phyloP scores from a whole-genome alignment of 2,329 filamentous ascomycete species.

The Cercospora zeae-maydis region DNA sequence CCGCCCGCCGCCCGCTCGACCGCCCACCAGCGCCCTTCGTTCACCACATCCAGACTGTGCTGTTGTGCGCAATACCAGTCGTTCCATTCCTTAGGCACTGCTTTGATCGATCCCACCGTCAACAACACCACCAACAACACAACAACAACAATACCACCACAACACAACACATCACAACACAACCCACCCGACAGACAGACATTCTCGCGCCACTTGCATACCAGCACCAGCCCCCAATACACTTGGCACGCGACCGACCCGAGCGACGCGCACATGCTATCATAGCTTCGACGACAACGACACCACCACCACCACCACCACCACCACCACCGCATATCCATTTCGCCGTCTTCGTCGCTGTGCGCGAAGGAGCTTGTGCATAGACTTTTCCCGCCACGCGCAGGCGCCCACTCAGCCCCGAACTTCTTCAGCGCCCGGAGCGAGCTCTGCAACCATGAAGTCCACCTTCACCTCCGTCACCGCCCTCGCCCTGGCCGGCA shows the following conservation, averaged over 20 bases:
- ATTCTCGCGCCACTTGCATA: constrained; percentile 21
- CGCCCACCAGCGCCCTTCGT: constrained; percentile 17
- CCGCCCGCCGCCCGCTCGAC: background rate
- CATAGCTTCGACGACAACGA: background rate
- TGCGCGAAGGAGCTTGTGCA: constrained; percentile 18
- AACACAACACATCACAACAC: no score
- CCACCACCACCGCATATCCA: background rate
- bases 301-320: background rate
- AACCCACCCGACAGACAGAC: background rate
- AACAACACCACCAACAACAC: constrained; percentile 8
- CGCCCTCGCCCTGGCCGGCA: constrained; percentile 31
- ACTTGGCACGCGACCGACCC: constrained; percentile 12
- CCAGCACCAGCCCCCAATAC: constrained; percentile 21
- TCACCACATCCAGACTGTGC: constrained; percentile 17
- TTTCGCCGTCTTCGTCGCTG: constrained; percentile 18
- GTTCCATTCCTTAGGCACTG: constrained; percentile 23
- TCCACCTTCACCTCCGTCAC: constrained; percentile 23
- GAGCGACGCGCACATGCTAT: constrained; percentile 2
- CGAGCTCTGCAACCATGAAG: constrained; percentile 26
- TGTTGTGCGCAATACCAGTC: constrained; percentile 20
- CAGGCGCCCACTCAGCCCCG: constrained; percentile 15
- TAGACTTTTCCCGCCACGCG: constrained; percentile 12
- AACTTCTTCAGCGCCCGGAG: constrained; percentile 13
- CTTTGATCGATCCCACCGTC: constrained; percentile 8
- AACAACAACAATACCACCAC: no score